Evolutionary conservation across 2,329 filamentous ascomycete genomes (phyloP).

Genomic region (Nemania bipapillata): DNA sequence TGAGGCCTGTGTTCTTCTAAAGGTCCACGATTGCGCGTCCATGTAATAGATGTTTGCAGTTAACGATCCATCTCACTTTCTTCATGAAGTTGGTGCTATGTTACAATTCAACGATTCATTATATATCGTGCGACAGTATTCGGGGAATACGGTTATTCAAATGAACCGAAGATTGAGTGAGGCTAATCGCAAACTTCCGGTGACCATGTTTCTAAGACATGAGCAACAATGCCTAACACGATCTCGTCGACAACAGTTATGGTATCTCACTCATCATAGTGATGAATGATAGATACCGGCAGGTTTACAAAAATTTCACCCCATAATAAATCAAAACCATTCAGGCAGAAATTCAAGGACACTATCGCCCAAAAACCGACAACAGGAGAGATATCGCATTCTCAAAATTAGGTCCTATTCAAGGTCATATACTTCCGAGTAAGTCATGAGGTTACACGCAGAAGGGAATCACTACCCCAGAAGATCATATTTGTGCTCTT

Average conservation of each 20-base stretch:
- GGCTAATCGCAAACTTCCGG: background rate
- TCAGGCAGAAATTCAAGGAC: too few species aligned
- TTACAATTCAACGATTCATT: background rate
- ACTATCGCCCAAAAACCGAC: too few species aligned
- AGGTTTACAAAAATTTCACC: too few species aligned
- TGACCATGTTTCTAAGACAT: too few species aligned
- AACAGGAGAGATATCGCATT: too few species aligned
- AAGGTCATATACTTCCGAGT: background rate
- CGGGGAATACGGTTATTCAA: slow-evolving; percentile 22
- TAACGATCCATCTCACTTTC: background rate
- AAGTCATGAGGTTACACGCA: background rate
- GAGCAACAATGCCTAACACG: too few species aligned
- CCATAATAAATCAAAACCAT: too few species aligned
- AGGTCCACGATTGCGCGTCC: slow-evolving; percentile 20
- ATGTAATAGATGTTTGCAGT: background rate
- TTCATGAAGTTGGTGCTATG: background rate
- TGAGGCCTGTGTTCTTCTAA: background rate
- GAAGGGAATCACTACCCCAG: background rate
- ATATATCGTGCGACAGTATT: background rate
- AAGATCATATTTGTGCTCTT: background rate
- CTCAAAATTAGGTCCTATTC: too few species aligned
- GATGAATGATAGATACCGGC: too few species aligned
- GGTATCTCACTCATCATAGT: too few species aligned
- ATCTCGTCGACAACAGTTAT: too few species aligned
- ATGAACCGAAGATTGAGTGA: background rate